Evolutionary conservation across 202 grass and related monocot genomes (phyloP).

Genomic region (Schoenoplectus tabernaemontani): DNA sequence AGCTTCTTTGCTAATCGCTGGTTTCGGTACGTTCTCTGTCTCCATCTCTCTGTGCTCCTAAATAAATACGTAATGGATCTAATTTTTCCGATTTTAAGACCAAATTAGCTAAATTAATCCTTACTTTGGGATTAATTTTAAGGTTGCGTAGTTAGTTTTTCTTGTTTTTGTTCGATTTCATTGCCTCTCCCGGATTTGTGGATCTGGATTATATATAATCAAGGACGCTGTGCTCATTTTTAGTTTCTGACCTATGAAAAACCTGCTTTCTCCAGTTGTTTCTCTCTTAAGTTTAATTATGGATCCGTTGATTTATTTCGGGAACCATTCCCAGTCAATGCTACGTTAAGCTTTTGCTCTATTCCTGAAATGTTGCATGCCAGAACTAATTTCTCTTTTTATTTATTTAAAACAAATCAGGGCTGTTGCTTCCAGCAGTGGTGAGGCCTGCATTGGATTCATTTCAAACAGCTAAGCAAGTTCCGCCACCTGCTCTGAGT

Average conservation of each 20-base stretch:
- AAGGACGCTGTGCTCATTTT: neutral
- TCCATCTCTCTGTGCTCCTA: neutral
- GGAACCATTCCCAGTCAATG: neutral
- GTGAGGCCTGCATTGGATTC: conserved; percentile 93
- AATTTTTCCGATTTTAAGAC: neutral
- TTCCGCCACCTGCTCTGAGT: conserved; percentile 51
- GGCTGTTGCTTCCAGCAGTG: conserved; percentile 86
- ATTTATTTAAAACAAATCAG: conserved; percentile 29
- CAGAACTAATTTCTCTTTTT: conserved; percentile 10
- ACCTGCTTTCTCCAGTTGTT: neutral
- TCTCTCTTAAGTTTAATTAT: neutral
- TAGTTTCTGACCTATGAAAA: neutral
- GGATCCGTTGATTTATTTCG: neutral
- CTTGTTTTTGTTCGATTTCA: neutral
- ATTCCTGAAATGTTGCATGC: neutral
- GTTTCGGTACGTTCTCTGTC: conserved; percentile 42
- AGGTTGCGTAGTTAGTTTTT: neutral
- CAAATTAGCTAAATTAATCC: neutral
- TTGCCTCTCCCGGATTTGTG: neutral
- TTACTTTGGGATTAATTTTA: neutral
- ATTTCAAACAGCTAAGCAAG: conserved; percentile 60
- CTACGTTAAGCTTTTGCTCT: neutral
- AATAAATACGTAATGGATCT: neutral
- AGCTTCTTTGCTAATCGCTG: conserved; percentile 80
- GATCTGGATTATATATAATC: neutral